Conservation (phyloP, 2,329 filamentous ascomycete genomes). For the Ophiostoma pallidulum region DNA sequence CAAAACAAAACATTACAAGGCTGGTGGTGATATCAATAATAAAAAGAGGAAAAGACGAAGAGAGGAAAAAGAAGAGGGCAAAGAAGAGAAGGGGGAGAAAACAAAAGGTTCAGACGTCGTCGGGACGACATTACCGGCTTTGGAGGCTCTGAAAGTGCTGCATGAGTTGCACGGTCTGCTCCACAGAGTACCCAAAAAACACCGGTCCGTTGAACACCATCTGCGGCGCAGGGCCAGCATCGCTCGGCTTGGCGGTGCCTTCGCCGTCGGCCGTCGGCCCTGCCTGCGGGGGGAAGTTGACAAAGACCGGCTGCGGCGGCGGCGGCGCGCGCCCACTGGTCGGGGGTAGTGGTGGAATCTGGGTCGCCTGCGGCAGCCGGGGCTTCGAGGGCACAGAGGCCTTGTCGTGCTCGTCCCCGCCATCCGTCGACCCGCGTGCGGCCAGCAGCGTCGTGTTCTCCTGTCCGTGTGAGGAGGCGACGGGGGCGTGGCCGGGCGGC, state of each 20-base stretch:
- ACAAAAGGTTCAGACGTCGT: background rate
- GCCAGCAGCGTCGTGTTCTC: background rate
- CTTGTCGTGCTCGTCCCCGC: background rate
- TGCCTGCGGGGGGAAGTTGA: slow-evolving; percentile 28
- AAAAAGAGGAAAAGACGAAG: background rate
- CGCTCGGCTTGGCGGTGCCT: slow-evolving; percentile 18
- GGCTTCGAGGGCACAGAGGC: background rate
- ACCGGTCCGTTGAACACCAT: slow-evolving; percentile 90
- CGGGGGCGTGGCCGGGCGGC: slow-evolving; percentile 7
- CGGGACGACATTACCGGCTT: slow-evolving; percentile 1
- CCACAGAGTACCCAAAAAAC: slow-evolving; percentile 82
- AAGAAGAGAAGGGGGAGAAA: background rate
- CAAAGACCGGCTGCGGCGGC: slow-evolving; percentile 40
- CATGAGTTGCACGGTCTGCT: slow-evolving; percentile 70
- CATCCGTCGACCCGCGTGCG: no score
- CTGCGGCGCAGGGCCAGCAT: slow-evolving; percentile 33
- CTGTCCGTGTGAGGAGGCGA: background rate
- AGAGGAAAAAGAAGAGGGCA: background rate
- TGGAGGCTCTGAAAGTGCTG: slow-evolving; percentile 40
- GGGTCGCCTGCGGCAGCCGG: background rate
- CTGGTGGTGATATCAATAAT: no score
- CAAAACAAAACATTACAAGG: slow-evolving; percentile 1
- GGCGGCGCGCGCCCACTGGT: slow-evolving; percentile 13
- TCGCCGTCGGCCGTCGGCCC: background rate
- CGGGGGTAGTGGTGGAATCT: slow-evolving; percentile 10